phyloP scores from a whole-genome alignment of 106 monocot genomes.

The Amphibolis antarctica region DNA sequence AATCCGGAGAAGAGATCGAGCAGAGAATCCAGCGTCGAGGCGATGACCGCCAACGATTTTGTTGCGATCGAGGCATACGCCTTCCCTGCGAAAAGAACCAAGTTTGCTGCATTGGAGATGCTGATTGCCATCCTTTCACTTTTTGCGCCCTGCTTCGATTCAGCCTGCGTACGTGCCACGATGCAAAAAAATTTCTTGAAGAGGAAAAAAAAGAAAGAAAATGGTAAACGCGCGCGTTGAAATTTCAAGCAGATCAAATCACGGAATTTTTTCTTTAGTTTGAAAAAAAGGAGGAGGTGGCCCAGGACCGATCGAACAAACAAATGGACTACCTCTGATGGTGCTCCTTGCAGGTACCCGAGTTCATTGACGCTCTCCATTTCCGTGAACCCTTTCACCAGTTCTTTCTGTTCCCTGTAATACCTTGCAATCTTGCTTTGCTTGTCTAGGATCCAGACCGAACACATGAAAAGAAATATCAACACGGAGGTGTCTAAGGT shows the following conservation, averaged over 20 bases:
- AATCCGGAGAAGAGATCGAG: slow-evolving; percentile 85
- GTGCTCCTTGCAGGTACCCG: slow-evolving; percentile 37
- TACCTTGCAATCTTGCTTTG: slow-evolving; percentile 48
- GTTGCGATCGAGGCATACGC: slow-evolving; percentile 56
- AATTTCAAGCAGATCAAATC: neutral
- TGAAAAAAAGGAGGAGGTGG: neutral
- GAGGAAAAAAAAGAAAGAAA: too few relatives aligned
- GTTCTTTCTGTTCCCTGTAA: slow-evolving; percentile 66
- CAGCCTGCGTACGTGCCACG: too few relatives aligned
- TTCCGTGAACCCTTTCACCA: slow-evolving; percentile 60
- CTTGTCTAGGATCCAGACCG: slow-evolving; percentile 33
- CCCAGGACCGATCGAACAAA: too few relatives aligned
- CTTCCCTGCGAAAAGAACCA: slow-evolving; percentile 58
- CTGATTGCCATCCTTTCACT: slow-evolving; percentile 61
- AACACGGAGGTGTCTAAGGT: neutral
- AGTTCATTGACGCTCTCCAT: slow-evolving; percentile 54
- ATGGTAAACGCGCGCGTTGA: too few relatives aligned
- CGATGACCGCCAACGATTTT: slow-evolving; percentile 79
- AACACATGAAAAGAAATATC: neutral
- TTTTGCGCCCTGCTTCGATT: slow-evolving; percentile 35
- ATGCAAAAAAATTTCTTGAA: too few relatives aligned
- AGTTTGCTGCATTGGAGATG: slow-evolving; percentile 55
- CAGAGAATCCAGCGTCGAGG: slow-evolving; percentile 76
- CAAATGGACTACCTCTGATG: slow-evolving; percentile 85
- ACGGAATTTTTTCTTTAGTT: neutral